A percentile compares a stretch with the other conserved stretches of the same genome.
Conservation (phyloP, 352 stramenopile genomes). For the Pythium phragmitis region DNA sequence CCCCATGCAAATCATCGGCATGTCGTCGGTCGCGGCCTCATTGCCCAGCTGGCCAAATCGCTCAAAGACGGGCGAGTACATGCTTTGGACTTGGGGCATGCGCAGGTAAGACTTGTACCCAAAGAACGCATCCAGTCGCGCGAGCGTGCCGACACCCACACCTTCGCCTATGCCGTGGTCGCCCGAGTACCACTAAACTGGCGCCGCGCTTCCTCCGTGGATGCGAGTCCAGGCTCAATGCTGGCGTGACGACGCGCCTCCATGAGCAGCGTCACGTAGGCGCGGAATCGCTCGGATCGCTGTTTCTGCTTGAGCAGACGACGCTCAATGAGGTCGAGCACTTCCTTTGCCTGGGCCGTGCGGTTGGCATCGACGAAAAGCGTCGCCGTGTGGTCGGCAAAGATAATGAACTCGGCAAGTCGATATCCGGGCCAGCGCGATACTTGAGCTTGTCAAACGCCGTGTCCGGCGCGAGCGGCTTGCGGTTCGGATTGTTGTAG, state of each 20-base stretch:
- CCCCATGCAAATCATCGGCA: conserved; percentile 1
- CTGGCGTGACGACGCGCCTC: neutral
- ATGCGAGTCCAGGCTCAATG: neutral
- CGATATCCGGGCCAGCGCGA: neutral
- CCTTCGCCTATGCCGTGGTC: conserved; percentile 5
- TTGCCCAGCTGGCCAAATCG: neutral
- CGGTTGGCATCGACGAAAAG: neutral
- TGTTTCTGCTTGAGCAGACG: conserved; percentile 14
- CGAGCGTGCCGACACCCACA: neutral
- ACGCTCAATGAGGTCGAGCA: conserved; percentile 11
- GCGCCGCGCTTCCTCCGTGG: neutral
- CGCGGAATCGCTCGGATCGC: neutral
- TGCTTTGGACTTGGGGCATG: neutral
- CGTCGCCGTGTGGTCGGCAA: neutral
- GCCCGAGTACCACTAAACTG: conserved; percentile 20
- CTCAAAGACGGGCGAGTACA: neutral
- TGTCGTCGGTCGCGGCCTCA: neutral
- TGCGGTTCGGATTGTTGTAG: conserved; percentile 4
- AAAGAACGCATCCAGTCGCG: conserved; percentile 4
- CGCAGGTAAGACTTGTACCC: conserved; percentile 5
- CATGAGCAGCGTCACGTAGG: neutral
- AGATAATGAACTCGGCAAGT: conserved; percentile 10
- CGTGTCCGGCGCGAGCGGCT: neutral
- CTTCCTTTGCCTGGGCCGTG: conserved; percentile 7
- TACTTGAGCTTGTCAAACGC: conserved; percentile 12